These are phyloP conservation scores for Oryza punctata DNA, from an alignment of 176 grass and related monocot species.

Conservation along the genomic window DNA sequence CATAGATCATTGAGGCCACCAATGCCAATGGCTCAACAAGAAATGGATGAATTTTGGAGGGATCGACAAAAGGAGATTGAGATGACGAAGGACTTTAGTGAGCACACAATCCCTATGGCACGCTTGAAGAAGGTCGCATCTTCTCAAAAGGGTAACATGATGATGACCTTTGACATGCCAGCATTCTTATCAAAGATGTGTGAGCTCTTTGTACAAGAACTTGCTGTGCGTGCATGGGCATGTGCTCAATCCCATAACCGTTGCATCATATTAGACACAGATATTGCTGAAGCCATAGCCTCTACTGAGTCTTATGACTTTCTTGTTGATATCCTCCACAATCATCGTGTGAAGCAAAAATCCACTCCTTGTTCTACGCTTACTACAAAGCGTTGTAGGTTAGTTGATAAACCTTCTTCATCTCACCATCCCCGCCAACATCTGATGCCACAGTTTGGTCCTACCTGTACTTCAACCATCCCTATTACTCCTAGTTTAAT, in stretches of 20 bases:
- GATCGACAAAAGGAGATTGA: neutral
- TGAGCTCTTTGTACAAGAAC: neutral
- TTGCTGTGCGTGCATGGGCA: neutral
- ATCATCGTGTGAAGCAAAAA: neutral
- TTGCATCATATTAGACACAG: neutral
- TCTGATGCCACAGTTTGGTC: neutral
- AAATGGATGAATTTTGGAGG: neutral
- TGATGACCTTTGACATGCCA: neutral
- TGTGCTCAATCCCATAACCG: neutral
- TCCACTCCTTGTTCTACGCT: neutral
- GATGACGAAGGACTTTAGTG: neutral
- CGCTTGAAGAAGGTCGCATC: neutral
- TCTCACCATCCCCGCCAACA: neutral
- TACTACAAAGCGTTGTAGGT: neutral
- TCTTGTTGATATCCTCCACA: neutral
- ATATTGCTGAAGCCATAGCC: slow-evolving; percentile 5
- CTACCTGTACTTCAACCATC: neutral
- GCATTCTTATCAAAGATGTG: neutral
- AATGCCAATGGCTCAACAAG: neutral
- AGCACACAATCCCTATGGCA: neutral
- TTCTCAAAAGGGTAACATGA: neutral
- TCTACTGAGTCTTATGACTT: slow-evolving; percentile 14
- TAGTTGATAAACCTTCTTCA: neutral
- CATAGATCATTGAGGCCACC: neutral
- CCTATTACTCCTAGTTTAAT: neutral